A percentile compares a stretch with the other conserved stretches of the same genome.
These are phyloP conservation scores for Macroventuria anomochaeta DNA, from an alignment of 2,329 filamentous ascomycete species.

Conservation along the genomic window DNA sequence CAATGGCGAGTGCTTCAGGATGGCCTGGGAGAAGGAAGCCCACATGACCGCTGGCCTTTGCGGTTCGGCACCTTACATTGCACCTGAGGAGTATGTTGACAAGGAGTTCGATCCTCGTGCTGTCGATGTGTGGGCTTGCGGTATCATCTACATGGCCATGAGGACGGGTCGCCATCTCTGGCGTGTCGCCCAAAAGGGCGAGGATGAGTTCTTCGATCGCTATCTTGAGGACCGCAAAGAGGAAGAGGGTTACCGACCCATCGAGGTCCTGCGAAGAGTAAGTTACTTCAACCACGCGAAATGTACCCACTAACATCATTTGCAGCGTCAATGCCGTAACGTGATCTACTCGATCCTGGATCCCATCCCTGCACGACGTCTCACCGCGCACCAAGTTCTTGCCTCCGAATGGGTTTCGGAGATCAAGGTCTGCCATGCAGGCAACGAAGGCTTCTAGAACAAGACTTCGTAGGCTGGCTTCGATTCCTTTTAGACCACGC, in stretches of 20 bases:
- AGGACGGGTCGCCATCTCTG: conserved; percentile 93
- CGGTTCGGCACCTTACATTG: conserved; percentile 95
- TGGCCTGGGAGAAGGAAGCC: conserved; percentile 98
- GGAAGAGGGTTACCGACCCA: conserved; percentile 94
- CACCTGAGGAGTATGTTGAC: conserved; percentile 93
- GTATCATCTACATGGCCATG: conserved; percentile 99
- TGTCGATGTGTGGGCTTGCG: conserved; percentile 98
- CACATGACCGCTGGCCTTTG: conserved; percentile 98
- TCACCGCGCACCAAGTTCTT: conserved; percentile 94
- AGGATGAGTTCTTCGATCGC: conserved; percentile 95
- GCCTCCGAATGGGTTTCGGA: conserved; percentile 99
- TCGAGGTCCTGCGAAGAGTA: conserved; percentile 93
- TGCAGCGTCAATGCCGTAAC: conserved; percentile 91
- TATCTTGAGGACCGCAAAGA: conserved; percentile 93
- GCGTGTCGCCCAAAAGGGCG: conserved; percentile 95
- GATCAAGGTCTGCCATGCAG: conserved; percentile 95
- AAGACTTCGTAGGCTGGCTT: conserved; percentile 12
- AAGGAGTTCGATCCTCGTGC: conserved; percentile 96
- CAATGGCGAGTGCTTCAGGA: conserved; percentile 98
- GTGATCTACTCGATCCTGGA: conserved; percentile 99
- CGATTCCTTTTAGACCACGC: conserved; percentile 24
- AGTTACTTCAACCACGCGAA: conserved; percentile 49
- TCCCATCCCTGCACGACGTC: conserved; percentile 87
- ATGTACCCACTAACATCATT: conserved; percentile 25
- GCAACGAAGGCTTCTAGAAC: conserved; percentile 85